These are phyloP conservation scores for Allium fistulosum DNA, from an alignment of 106 monocot species.

Conservation along the genomic window DNA sequence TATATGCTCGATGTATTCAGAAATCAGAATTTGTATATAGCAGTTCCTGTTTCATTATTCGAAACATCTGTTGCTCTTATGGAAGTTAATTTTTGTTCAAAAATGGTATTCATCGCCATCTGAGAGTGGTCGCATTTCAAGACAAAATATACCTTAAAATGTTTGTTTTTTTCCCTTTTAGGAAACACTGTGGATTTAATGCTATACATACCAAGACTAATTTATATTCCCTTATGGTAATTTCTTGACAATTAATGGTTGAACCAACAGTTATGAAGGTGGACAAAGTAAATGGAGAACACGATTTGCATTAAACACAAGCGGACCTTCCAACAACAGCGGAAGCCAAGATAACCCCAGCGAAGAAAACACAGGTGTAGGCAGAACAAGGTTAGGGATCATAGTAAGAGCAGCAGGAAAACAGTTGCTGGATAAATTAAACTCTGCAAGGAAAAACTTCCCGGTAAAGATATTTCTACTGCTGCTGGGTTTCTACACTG, in stretches of 20 bases:
- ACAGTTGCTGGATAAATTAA: constrained; percentile 68
- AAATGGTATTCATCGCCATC: no score
- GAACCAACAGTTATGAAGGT: constrained; percentile 7
- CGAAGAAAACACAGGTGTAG: constrained; percentile 31
- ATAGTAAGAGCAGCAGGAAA: constrained; percentile 56
- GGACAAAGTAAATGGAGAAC: constrained; percentile 25
- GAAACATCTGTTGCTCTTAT: no score
- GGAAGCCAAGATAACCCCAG: constrained; percentile 22
- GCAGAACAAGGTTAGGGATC: constrained; percentile 61
- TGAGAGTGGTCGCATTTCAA: no score
- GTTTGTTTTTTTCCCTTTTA: no score
- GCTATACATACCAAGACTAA: no score
- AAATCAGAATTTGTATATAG: no score
- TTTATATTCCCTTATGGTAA: no score
- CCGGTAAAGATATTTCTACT: constrained; percentile 92
- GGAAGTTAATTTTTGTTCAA: no score
- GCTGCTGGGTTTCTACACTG: constrained; percentile 91
- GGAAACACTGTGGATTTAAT: no score
- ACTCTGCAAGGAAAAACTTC: constrained; percentile 64
- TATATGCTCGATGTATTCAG: no score
- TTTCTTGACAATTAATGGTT: neutral
- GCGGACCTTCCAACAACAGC: constrained; percentile 23
- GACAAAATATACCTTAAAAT: no score
- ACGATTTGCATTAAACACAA: constrained; percentile 55
- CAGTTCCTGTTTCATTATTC: no score